A percentile compares a stretch with the other conserved stretches of the same genome.
These are phyloP conservation scores for Chalciporus pseudorubinellus DNA, from an alignment of 768 basidiomycete genomes.

Conservation along the genomic window DNA sequence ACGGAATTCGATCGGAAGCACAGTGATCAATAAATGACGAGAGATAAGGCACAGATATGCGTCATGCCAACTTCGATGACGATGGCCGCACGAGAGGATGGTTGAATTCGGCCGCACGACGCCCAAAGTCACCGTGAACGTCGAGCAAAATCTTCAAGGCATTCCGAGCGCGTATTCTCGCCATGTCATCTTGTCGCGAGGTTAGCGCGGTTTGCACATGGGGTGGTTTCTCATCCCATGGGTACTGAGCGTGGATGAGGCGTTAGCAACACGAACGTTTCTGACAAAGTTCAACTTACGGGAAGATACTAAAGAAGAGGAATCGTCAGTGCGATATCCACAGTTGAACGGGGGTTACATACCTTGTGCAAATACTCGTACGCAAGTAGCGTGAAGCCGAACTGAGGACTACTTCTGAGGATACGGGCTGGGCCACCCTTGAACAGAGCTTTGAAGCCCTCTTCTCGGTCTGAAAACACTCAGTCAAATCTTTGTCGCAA, in stretches of 20 bases:
- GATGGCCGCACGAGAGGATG: slow-evolving; percentile 23
- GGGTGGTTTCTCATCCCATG: slow-evolving; percentile 67
- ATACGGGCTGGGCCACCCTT: slow-evolving; percentile 90
- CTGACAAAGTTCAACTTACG: slow-evolving; percentile 17
- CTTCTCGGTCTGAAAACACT: slow-evolving; percentile 64
- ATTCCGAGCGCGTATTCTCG: slow-evolving; percentile 88
- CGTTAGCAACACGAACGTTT: slow-evolving; percentile 3
- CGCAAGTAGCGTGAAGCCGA: slow-evolving; percentile 88
- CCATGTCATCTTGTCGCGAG: slow-evolving; percentile 75
- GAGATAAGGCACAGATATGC: neutral
- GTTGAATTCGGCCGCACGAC: slow-evolving; percentile 43
- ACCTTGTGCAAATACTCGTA: slow-evolving; percentile 73
- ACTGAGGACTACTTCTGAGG: slow-evolving; percentile 87
- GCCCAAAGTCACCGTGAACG: slow-evolving; percentile 86
- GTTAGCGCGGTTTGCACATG: slow-evolving; percentile 72
- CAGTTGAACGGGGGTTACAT: slow-evolving; percentile 22
- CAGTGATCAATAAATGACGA: neutral
- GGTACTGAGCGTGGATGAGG: slow-evolving; percentile 53
- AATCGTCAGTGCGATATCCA: neutral
- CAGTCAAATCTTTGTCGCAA: slow-evolving; percentile 8
- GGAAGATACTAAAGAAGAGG: slow-evolving; percentile 28
- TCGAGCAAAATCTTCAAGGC: slow-evolving; percentile 90
- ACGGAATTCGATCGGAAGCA: slow-evolving; percentile 3
- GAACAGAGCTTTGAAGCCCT: slow-evolving; percentile 86
- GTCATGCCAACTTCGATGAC: slow-evolving; percentile 22